A percentile compares a stretch with the other conserved stretches of the same genome.
Conservation (phyloP, 768 basidiomycete genomes). For the Leucosporidium scottii region DNA sequence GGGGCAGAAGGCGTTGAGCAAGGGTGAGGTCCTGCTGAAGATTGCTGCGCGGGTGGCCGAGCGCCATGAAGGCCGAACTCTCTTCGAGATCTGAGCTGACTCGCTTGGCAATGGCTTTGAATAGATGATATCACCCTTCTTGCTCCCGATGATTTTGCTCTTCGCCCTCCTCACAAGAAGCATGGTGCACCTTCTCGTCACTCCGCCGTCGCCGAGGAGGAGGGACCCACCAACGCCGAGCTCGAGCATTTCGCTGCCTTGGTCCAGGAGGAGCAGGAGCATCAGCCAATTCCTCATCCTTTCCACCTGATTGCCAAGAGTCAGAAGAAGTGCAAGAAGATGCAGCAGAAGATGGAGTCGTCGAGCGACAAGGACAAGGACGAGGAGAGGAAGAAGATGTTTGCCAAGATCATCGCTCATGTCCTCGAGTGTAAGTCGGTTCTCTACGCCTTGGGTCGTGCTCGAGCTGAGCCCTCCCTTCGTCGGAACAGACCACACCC, state of each 20-base stretch:
- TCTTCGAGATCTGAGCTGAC: no score
- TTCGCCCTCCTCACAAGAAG: slow-evolving; percentile 18
- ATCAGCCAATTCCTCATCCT: no score
- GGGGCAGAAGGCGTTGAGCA: slow-evolving; percentile 5
- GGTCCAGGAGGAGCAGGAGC: no score
- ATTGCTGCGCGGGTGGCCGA: no score
- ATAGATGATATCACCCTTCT: slow-evolving; percentile 30
- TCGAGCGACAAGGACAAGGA: slow-evolving; percentile 23
- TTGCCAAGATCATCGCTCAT: slow-evolving; percentile 39
- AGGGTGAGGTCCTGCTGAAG: not conserved
- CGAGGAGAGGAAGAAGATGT: slow-evolving; percentile 40
- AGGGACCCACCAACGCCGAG: slow-evolving; percentile 18
- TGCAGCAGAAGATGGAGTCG: no score
- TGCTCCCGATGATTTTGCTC: slow-evolving; percentile 35
- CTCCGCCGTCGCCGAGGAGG: slow-evolving; percentile 27
- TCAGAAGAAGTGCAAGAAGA: no score
- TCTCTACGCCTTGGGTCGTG: no score
- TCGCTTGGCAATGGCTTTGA: no score
- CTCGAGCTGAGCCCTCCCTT: not conserved
- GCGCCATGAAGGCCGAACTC: no score
- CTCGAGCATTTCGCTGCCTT: slow-evolving; percentile 7
- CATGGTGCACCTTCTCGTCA: no score
- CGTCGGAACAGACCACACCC: slow-evolving; percentile 36
- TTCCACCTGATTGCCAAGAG: no score
- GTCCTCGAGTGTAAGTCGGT: slow-evolving; percentile 34